Base-by-base conservation (phyloP, 148 eudicot genomes). In the Fagopyrum homotropicum region DNA sequence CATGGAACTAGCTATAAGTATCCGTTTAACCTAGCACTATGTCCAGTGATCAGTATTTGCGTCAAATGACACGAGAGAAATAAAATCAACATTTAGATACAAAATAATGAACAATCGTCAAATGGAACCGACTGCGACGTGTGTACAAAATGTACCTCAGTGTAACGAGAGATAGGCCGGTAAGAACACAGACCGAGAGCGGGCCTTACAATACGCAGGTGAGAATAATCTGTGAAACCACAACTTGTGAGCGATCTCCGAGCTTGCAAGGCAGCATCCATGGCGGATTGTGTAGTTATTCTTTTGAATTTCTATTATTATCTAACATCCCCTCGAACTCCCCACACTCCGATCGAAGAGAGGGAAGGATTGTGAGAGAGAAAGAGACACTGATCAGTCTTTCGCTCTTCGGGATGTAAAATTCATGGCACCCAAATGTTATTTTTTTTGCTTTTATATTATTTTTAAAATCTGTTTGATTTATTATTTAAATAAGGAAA, bases 181-280 rank as follows among this genome's bases (percentile, higher is more conserved):
- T 35, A 66, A n/a, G 46, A 66, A 66, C 45, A 40, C 46, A 66
- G 17, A 46, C 71, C 71, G 17, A 66, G 71, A 66, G 35, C 71
- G 45, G 71, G 71, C 17, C 15, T 66, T 15, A 40, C 45, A 66
- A 45, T 22, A 59, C 64, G 46, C 1, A n/a, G 71, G 0, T 66
- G 71, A 61, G 45, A 26, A 61, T 61, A 61, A 9, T 61, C 69
- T 10, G n/a, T 30, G 43, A 30, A 61, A 11, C 40, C 40, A 4
- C 69, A 61, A 29, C 44, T 5, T 61, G 44, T 29, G 69, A 61
- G 44, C 44, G 69, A 61, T 29, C 69, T 29, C 16, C 44, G 69
- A 66, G 71, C 71, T 66, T 66, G 71, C 71, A 66, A 66, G 71
- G 71, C 46, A 15, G 46, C 8, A 40, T 66, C 71, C 71, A 66